These are phyloP conservation scores for Salix arbutifolia DNA, from an alignment of 345 rosid genomes.

Conservation along the genomic window DNA sequence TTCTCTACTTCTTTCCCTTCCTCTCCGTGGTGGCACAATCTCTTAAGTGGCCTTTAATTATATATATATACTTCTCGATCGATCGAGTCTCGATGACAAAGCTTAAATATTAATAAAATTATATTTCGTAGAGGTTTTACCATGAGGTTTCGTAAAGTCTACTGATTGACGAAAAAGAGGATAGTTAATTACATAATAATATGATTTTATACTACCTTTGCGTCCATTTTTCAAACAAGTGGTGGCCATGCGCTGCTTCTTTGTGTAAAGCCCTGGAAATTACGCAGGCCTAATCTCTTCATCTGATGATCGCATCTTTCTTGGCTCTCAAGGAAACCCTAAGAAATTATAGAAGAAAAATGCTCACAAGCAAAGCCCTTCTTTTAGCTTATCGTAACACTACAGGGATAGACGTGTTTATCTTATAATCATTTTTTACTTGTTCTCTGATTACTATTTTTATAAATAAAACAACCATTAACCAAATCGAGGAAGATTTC, in stretches of 20 bases:
- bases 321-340: background rate
- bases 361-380: no score
- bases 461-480: no score
- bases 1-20: background rate
- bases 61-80: background rate
- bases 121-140: background rate
- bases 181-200: background rate
- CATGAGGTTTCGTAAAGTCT: constrained; percentile 1
- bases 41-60: background rate
- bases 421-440: no score
- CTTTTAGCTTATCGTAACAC: no score
- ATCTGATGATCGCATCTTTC: background rate
- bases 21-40: background rate
- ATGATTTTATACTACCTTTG: background rate
- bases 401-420: no score
- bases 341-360: background rate
- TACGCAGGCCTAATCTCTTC: background rate
- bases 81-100: background rate
- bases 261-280: background rate
- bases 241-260: background rate
- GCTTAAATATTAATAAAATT: background rate
- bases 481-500: background rate
- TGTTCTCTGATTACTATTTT: no score
- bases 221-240: background rate
- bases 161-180: background rate